phyloP scores from a whole-genome alignment of 148 eudicot genomes.

The Talinum fruticosum region DNA sequence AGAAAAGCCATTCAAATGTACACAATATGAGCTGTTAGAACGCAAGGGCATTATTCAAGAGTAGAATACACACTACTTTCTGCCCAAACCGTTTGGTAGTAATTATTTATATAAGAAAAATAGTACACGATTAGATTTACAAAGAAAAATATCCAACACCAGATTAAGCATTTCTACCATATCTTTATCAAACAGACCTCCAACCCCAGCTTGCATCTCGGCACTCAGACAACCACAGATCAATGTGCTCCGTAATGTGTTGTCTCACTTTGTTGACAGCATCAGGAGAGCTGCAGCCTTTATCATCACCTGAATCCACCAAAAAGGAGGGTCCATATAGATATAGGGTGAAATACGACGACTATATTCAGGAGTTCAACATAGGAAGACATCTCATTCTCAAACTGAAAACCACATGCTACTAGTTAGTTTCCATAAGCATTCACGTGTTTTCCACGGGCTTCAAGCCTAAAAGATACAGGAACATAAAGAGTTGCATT shows the following conservation, averaged over 20 bases:
- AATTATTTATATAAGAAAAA: too few species aligned
- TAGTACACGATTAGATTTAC: conserved; percentile 6
- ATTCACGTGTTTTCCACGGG: not conserved
- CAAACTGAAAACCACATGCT: not conserved
- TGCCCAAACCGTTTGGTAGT: not conserved
- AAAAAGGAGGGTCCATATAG: not conserved
- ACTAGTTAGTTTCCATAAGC: not conserved
- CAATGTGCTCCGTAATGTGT: conserved; percentile 62
- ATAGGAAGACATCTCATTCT: not conserved
- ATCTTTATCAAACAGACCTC: conserved; percentile 39
- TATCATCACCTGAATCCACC: conserved; percentile 52
- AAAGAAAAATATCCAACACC: not conserved
- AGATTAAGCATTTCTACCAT: not conserved
- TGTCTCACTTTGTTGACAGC: conserved; percentile 90
- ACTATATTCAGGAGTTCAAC: not conserved
- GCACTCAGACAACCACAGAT: conserved; percentile 92
- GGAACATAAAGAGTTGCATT: not conserved
- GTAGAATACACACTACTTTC: not conserved
- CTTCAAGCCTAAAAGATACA: not conserved
- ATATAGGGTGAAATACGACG: too few species aligned
- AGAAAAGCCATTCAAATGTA: not conserved
- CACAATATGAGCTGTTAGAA: not conserved
- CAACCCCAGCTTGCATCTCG: conserved; percentile 46
- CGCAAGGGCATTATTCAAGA: not conserved
- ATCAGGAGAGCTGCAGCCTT: conserved; percentile 82